Percentiles rank a stretch among this genome's conserved stretches.
Conservation (phyloP, 2,329 filamentous ascomycete species). For the Fusarium aywerte region DNA sequence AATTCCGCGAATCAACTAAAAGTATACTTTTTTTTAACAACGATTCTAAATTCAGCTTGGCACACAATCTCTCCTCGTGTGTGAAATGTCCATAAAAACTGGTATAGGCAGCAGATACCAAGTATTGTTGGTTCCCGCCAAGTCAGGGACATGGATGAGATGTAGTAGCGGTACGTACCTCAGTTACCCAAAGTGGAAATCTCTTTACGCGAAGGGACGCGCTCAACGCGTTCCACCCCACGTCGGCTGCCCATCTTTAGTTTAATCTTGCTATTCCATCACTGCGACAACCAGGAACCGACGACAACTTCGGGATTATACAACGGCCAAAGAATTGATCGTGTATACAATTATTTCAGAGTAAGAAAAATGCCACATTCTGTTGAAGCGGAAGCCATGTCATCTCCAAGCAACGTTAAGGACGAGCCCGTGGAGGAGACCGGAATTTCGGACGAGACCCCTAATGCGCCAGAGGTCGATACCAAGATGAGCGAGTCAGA, state of each 20-base stretch:
- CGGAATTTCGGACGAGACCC: constrained; percentile 29
- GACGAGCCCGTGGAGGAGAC: constrained; percentile 45
- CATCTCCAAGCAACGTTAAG: constrained; percentile 44
- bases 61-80: background rate
- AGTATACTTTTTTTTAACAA: background rate
- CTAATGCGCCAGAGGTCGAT: constrained; percentile 30
- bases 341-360: background rate
- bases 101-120: background rate
- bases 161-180: constrained; percentile 32
- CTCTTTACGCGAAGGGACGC: constrained; percentile 46
- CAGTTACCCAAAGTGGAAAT: constrained; percentile 16
- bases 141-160: too few species aligned
- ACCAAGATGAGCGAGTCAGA: constrained; percentile 42
- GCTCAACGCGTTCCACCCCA: constrained; percentile 37
- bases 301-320: background rate
- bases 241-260: constrained; percentile 6
- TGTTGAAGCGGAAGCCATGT: constrained; percentile 38
- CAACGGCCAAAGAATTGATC: background rate
- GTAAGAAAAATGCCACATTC: constrained; percentile 40
- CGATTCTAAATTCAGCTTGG: too few species aligned
- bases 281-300: constrained; percentile 38
- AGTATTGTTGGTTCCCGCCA: background rate
- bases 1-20: background rate
- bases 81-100: background rate
- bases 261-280: constrained; percentile 30